Base-by-base conservation (phyloP, 805 yeast species). In the Pichia nakasei region DNA sequence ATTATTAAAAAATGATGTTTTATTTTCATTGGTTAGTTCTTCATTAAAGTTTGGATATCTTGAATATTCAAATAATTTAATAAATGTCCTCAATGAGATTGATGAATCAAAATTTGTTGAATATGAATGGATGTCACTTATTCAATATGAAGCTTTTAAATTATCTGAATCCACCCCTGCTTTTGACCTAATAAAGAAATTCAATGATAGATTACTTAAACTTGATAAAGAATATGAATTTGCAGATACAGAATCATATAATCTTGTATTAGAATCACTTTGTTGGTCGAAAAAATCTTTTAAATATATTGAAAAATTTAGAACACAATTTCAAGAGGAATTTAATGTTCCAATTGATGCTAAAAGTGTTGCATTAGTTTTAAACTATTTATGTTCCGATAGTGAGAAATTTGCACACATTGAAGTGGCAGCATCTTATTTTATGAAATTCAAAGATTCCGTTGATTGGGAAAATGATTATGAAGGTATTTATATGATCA, bases 381-480 rank as follows among this genome's bases (percentile, higher is more conserved):
- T 73, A 12, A 54, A 63, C 13, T 51, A 67, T 20, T 35, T 49
- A 26, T 19, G 38, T 21, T 37, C 35, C 24, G 21, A 17, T 18
- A 45, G 38, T 31, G n/a, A n/a, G n/a, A n/a, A n/a, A n/a, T n/a
- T n/a, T n/a, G n/a, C n/a, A n/a, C n/a, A n/a, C n/a, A 34, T 37
- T 13, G 22, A 38, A 21, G 17, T 13, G 8, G 52, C 52, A 2
- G 38, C 46, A 5, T 13, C 26, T 3, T 39, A 38, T 22, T 49
- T 49, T 19, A 38, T 49, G 27, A 17, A 43, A 24, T 44, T 35
- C 20, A 47, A 63, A 22, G 75, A 73, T 31, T 44, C 51, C n/a
- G 64, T 68, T 6, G 65, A 66, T 22, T 75, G 80, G 79, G 64
- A 60, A 26, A 56, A 55, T 37, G 66, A 62, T 15, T 52, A 52